Base-by-base conservation (phyloP, 768 basidiomycete species). In the Podaxis sp. region DNA sequence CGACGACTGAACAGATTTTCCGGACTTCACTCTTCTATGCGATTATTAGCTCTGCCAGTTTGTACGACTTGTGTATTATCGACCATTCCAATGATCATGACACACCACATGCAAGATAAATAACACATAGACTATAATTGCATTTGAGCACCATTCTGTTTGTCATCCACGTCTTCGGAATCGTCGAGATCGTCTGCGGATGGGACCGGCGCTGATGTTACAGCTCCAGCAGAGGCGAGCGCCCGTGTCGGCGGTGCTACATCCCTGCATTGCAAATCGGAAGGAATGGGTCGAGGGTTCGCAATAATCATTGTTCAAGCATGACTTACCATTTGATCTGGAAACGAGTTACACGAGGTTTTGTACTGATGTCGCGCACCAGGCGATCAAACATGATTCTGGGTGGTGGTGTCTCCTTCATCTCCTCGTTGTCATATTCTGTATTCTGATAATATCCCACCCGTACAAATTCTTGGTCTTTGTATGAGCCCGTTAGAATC, bases 361-460 rank as follows among this genome's bases (percentile, higher is more conserved):
- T 98, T 55, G 88, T 82, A 67, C 88, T 95, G 73, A 98, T 89
- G 69, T 96, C 93, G 66, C 97, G 82, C 64, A 92, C 86, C 30
- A 99, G 77, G 51, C 87, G 79, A 26, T 95, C 90, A 72, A 95
- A 91, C 70, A 85, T 75, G 57, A 94, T 92, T 61, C 83, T 80
- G 26, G 73, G 65, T 7, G 92, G 89, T 15, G 88, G 90, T 13
- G 76, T 83, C 70, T 87, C 84, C 73, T 87, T 90, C 87, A 96
- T 88, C 75, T 93, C 94, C 58, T 95, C 92, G 68, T 92, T 93
- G 74, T 97, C 96, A 71, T 98, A 99, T 75, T 99, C 96, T 26
- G 96, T 98, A 72, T 99, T 96, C 76, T 99, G 97, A 75, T 99
- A 99, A 74, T 99, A 99, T 6, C 97, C 97, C 28, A 99, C 96